Evolutionary conservation across 805 yeast genomes (phyloP), one percentile per base, ranked within the genome.

Genomic region (Tetrapisispora taiwanensis): DNA sequence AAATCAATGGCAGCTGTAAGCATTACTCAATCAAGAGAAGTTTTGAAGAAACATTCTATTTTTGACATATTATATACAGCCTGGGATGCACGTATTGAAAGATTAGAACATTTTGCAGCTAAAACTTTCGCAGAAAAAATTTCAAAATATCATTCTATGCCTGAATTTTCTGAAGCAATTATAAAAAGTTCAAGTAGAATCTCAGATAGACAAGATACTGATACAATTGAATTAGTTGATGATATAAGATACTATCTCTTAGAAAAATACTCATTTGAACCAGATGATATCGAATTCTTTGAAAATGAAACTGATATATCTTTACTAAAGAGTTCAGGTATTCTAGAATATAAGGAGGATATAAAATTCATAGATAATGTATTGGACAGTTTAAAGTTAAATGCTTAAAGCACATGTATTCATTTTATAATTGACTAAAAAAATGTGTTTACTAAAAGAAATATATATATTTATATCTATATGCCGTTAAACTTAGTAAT

Each of bases 191-290:
- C 90, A 0, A 49, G 54, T 14, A 65, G 85, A 52, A 82, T 84
- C 41, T 54, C 71, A 18, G 62, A 58, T 14, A 71, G 92, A 55
- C 79, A 84, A 51, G 85, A 78, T 47, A 80, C 84, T 0, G 95
- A 84, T 63, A 81, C 90, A 1, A 81, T 84, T 55, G 95, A 84
- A 53, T 65, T 84, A 51, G 68, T 84, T 24, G 95, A 84, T 60
- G 94, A 84, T 63, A 79, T 84, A 10, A 67, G 88, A 49, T 84
- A 72, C 59, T 81, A 78, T 50, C 59, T 84, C 38, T 44, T 61
- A 14, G 50, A 58, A 37, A 60, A 58, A 39, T 54, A 61, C 42
- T 53, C 54, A 8, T 46, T 62, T 35, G 63, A 60, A 33, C 50
- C 52, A 2, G 65, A 50, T 47, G 63, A 58, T 39, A 37, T 56